A percentile compares a stretch with the other conserved stretches of the same genome.
Conservation (phyloP, 345 rosid genomes). For the Populus alba region DNA sequence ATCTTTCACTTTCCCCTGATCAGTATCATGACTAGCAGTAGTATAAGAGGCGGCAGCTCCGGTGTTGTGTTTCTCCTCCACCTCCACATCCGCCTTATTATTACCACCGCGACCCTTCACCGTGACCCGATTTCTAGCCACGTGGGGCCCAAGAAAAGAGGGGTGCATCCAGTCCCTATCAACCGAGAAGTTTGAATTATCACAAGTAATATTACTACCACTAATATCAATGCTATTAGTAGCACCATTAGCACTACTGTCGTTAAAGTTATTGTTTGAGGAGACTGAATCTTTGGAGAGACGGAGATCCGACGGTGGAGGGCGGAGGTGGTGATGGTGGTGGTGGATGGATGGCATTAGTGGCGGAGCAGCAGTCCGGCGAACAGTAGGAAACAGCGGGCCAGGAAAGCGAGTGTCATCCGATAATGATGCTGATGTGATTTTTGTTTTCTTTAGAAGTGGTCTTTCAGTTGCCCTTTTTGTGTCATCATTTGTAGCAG, state of each 20-base stretch:
- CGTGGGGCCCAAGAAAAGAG: slow-evolving; percentile 54
- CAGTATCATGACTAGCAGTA: background rate
- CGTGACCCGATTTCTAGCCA: slow-evolving; percentile 39
- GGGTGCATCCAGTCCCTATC: slow-evolving; percentile 64
- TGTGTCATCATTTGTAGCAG: background rate
- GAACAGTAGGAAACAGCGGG: slow-evolving; percentile 57
- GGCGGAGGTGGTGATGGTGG: slow-evolving; percentile 13
- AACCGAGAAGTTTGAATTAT: slow-evolving; percentile 27
- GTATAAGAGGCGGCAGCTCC: background rate
- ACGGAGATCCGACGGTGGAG: slow-evolving; percentile 35
- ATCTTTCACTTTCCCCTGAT: slow-evolving; percentile 12
- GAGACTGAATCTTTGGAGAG: slow-evolving; percentile 16
- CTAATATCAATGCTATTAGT: background rate
- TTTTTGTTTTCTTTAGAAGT: slow-evolving; percentile 49
- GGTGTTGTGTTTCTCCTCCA: slow-evolving; percentile 25
- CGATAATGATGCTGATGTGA: background rate
- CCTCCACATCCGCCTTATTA: slow-evolving; percentile 24
- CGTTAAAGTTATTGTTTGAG: background rate
- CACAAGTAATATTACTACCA: background rate
- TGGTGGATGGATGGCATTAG: slow-evolving; percentile 2
- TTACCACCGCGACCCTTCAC: slow-evolving; percentile 32
- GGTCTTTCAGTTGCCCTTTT: slow-evolving; percentile 36
- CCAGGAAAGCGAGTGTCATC: slow-evolving; percentile 51
- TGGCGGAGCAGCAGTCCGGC: slow-evolving; percentile 37
- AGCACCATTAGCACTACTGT: slow-evolving; percentile 8